Conservation (phyloP, 805 yeast genomes). For the Ogataea salicorniae region DNA sequence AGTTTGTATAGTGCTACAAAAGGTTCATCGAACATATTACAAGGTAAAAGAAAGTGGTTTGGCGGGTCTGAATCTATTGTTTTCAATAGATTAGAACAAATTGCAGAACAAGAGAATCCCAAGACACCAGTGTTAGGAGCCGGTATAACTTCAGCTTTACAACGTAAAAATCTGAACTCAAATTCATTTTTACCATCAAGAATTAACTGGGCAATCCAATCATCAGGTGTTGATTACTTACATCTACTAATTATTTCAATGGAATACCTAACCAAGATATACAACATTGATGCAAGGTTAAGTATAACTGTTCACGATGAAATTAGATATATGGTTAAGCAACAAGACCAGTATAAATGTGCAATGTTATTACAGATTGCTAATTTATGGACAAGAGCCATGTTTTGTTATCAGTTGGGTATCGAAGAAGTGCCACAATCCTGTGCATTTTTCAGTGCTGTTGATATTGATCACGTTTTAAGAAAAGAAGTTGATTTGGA, state of each 20-base stretch:
- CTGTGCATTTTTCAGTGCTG: conserved; percentile 92
- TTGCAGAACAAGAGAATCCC: conserved; percentile 78
- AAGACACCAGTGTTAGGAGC: conserved; percentile 91
- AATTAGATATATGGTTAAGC: conserved; percentile 70
- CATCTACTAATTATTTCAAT: conserved; percentile 81
- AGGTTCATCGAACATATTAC: conserved; percentile 44
- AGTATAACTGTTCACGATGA: conserved; percentile 94
- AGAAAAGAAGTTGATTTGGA: conserved; percentile 91
- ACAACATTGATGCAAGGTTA: conserved; percentile 67
- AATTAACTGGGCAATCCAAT: conserved; percentile 96
- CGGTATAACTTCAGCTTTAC: conserved; percentile 82
- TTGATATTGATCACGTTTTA: conserved; percentile 82
- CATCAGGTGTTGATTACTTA: conserved; percentile 94
- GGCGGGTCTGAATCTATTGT: conserved; percentile 95
- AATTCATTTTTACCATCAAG: conserved; percentile 79
- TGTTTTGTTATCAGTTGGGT: conserved; percentile 90
- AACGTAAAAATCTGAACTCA: conserved; percentile 56
- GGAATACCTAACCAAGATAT: conserved; percentile 71
- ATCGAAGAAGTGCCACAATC: conserved; percentile 87
- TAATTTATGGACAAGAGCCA: conserved; percentile 93
- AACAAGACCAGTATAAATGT: conserved; percentile 67
- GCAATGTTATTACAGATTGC: conserved; percentile 84
- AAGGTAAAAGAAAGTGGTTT: conserved; percentile 42
- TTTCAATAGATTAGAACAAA: conserved; percentile 81
- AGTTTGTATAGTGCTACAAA: conserved; percentile 76